phyloP scores from a whole-genome alignment of 108 stramenopile genomes.

The Mediolabrus comicus region DNA sequence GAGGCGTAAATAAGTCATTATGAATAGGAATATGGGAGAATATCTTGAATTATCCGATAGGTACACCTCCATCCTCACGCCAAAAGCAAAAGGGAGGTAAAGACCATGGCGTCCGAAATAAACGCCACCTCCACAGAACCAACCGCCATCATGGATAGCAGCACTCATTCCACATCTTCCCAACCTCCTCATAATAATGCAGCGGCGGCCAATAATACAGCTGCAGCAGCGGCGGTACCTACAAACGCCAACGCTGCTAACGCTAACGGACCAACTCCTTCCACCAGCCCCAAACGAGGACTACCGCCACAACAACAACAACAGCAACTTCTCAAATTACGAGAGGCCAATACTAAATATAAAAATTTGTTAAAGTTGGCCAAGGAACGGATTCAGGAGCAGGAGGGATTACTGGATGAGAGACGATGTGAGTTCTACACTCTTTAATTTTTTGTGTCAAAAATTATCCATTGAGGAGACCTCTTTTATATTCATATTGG shows the following conservation, averaged over 20 bases:
- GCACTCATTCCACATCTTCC: slow-evolving; percentile 16
- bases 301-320: slow-evolving; percentile 17
- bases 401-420: slow-evolving; percentile 74
- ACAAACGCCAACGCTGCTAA: neutral
- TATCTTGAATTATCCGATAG: no score
- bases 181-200: neutral
- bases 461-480: neutral
- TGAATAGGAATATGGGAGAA: no score
- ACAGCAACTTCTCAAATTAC: slow-evolving; percentile 66
- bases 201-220: neutral
- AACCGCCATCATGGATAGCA: slow-evolving; percentile 12
- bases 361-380: slow-evolving; percentile 87
- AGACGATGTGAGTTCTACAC: slow-evolving; percentile 36
- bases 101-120: no score
- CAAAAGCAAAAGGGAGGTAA: no score
- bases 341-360: slow-evolving; percentile 86
- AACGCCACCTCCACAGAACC: neutral
- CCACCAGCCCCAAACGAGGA: neutral
- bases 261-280: neutral
- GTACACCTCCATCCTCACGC: no score
- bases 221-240: neutral
- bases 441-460: neutral
- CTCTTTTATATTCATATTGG: neutral
- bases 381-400: slow-evolving; percentile 83
- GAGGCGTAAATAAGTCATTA: no score